A percentile compares a stretch with the other conserved stretches of the same genome.
These are phyloP conservation scores for Ascosphaera acerosa DNA, from an alignment of 2,329 filamentous ascomycete species.

Conservation along the genomic window DNA sequence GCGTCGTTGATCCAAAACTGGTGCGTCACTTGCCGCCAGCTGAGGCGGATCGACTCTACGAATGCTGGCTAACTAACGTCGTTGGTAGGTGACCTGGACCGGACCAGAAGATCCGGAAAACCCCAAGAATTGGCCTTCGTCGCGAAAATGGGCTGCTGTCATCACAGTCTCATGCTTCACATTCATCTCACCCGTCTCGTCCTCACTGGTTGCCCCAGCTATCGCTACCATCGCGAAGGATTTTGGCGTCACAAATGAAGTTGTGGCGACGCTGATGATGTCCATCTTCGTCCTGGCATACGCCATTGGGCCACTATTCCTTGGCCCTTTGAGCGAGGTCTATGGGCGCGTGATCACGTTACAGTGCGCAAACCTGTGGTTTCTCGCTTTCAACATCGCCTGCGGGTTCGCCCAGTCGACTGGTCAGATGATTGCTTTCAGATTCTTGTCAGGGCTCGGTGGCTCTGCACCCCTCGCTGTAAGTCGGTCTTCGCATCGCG, in stretches of 20 bases:
- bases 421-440: constrained; percentile 29
- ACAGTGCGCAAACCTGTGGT: constrained; percentile 29
- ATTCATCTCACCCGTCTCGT: constrained; percentile 37
- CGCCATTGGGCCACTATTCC: constrained; percentile 26
- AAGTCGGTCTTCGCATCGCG: too few relatives aligned
- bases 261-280: constrained; percentile 24
- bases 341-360: constrained; percentile 30
- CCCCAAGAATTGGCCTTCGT: constrained; percentile 28
- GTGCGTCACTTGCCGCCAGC: constrained; percentile 5
- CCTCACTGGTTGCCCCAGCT: constrained; percentile 31
- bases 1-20: constrained; percentile 8
- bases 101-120: constrained; percentile 26
- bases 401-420: constrained; percentile 31
- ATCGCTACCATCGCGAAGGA: constrained; percentile 28
- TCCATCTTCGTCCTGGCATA: constrained; percentile 31
- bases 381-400: constrained; percentile 32
- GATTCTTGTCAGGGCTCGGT: constrained; percentile 32
- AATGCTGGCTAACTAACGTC: neutral
- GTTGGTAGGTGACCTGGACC: constrained; percentile 21
- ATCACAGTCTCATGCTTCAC: constrained; percentile 32
- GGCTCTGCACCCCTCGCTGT: constrained; percentile 30
- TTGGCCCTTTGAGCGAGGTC: constrained; percentile 29
- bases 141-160: constrained; percentile 31
- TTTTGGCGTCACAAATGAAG: constrained; percentile 24
- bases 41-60: neutral